Evolutionary conservation across 768 basidiomycete genomes (phyloP), one percentile per base, ranked within the genome.

Genomic region (Asterophora parasitica): DNA sequence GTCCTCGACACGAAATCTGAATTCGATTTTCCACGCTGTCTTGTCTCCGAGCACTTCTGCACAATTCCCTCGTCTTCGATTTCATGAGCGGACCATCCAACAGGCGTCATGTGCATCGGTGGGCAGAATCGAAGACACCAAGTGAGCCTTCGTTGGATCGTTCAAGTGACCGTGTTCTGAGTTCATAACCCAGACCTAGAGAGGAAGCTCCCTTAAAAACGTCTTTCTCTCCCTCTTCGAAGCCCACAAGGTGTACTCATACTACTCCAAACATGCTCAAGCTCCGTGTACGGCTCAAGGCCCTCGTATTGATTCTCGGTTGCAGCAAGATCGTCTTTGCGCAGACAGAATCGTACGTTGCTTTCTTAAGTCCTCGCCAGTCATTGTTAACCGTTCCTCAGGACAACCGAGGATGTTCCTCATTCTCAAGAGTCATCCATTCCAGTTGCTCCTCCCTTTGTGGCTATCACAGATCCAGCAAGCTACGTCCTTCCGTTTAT

Each of bases 401-500:
- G n/a, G n/a, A n/a, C n/a, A n/a, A 30, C 11, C 17, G 6, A 23
- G 2, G 13, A 12, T 8, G 15, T 7, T 20, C 10, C 16, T 20
- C 7, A 39, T 8, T 27, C 36, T 26, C 37, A 38, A 11, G 4
- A 42, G 11, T 39, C 49, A 7, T 12, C 15, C 13, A 13, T 26
- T 16, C 32, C 42, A 36, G 3, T 9, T 12, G 23, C 4, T 8
- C 42, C 16, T 27, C 19, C 31, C 3, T 12, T 43, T 0, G 20
- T 42, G 8, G 16, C 19, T 31, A 54, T 69, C 19, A 45, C 65
- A 6, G 72, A 76, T 46, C 73, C 73, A 15, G 62, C 70, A 3
- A 68, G 66, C 46, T 68, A 68, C 44, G 82, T 83, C 31, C 73
- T 79, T 44, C 69, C 78, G 13, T 83, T 84, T 64, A 79, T 85